Evolutionary conservation across 2,329 filamentous ascomycete species (phyloP).

Genomic region (Neofusicoccum ribis): DNA sequence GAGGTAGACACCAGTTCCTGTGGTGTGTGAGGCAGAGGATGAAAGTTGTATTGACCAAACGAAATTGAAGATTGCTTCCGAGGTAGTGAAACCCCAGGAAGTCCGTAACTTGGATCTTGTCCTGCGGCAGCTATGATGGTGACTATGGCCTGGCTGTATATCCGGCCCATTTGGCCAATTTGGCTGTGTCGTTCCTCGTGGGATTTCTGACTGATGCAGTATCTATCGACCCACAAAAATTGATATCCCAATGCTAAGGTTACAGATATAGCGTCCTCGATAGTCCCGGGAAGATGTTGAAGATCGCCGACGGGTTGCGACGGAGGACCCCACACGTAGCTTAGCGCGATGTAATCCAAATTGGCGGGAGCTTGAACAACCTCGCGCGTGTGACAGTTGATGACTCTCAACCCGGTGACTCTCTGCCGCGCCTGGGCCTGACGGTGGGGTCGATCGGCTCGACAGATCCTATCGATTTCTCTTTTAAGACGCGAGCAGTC

Average conservation of each 20-base stretch:
- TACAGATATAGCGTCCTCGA: slow-evolving; percentile 22
- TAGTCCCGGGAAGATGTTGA: slow-evolving; percentile 18
- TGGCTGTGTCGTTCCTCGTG: slow-evolving; percentile 16
- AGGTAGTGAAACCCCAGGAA: neutral
- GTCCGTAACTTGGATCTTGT: slow-evolving; percentile 22
- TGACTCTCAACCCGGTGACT: neutral
- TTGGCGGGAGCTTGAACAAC: neutral
- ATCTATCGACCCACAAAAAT: slow-evolving; percentile 24
- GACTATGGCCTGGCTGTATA: slow-evolving; percentile 20
- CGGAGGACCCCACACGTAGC: slow-evolving; percentile 18
- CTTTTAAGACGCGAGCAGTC: too few relatives aligned
- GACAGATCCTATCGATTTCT: too few relatives aligned
- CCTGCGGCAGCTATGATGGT: slow-evolving; percentile 23
- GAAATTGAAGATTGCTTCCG: neutral
- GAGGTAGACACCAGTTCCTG: neutral
- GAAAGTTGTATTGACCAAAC: neutral
- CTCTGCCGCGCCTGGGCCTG: too few relatives aligned
- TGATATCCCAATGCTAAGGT: slow-evolving; percentile 6
- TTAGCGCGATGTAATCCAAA: slow-evolving; percentile 13
- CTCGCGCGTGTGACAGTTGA: slow-evolving; percentile 1
- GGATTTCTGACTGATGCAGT: slow-evolving; percentile 23
- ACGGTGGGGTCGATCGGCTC: too few relatives aligned
- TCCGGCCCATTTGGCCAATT: slow-evolving; percentile 20
- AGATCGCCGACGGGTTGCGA: neutral
- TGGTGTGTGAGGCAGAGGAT: slow-evolving; percentile 27